These are phyloP conservation scores for Mortierella antarctica DNA, from an alignment of 192 early-diverging fungal species.

Conservation along the genomic window DNA sequence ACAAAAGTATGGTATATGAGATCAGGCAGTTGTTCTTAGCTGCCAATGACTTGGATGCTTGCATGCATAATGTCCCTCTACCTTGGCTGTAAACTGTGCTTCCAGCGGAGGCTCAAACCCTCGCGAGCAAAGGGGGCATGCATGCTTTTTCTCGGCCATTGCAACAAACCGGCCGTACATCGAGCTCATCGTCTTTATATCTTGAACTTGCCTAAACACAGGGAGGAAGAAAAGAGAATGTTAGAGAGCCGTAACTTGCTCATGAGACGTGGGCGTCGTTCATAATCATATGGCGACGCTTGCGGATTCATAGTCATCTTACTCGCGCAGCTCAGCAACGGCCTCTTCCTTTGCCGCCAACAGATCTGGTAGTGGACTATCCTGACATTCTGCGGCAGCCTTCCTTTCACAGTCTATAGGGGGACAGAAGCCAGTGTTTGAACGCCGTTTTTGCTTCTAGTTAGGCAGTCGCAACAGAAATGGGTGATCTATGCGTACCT, in stretches of 20 bases:
- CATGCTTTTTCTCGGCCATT: slow-evolving; percentile 69
- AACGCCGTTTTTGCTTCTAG: too few species aligned
- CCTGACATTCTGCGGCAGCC: slow-evolving; percentile 20
- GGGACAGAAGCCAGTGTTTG: neutral
- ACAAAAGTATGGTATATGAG: neutral
- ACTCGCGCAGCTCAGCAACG: slow-evolving; percentile 59
- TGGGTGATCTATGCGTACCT: slow-evolving; percentile 51
- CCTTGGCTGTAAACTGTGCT: slow-evolving; percentile 51
- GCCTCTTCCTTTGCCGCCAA: slow-evolving; percentile 42
- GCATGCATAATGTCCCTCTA: slow-evolving; percentile 1
- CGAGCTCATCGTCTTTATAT: slow-evolving; percentile 46
- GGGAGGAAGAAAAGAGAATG: neutral
- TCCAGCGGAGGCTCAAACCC: slow-evolving; percentile 70
- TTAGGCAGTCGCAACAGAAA: neutral
- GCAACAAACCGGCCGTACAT: slow-evolving; percentile 77
- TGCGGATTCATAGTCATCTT: slow-evolving; percentile 28
- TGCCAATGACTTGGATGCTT: neutral
- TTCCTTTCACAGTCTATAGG: slow-evolving; percentile 14
- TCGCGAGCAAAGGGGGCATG: slow-evolving; percentile 89
- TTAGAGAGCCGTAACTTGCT: too few species aligned
- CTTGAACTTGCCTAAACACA: slow-evolving; percentile 24
- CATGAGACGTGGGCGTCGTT: too few species aligned
- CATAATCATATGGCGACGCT: neutral
- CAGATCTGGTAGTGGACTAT: slow-evolving; percentile 15
- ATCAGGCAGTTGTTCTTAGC: neutral